phyloP scores from a whole-genome alignment of 1,284 basidiomycete genomes.

The Mycosarcoma maydis region DNA sequence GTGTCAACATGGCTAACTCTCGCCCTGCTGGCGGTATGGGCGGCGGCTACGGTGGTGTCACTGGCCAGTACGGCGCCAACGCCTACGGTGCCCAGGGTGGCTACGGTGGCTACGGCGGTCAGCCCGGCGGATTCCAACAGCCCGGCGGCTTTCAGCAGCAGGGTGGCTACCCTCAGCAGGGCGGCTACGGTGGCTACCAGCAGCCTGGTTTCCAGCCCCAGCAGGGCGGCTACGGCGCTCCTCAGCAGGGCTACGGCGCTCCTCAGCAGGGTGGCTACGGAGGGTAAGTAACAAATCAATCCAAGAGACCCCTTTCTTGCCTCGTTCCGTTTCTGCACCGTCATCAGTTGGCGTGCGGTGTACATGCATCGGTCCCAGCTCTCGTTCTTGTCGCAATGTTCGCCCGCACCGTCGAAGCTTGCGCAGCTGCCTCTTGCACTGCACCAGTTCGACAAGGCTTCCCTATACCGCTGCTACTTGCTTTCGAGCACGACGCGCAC shows the following conservation, averaged over 20 bases:
- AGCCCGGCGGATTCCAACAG: slow-evolving; percentile 52
- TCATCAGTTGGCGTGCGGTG: too few species aligned
- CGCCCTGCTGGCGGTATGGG: slow-evolving; percentile 70
- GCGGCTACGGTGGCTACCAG: slow-evolving; percentile 54
- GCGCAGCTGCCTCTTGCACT: too few species aligned
- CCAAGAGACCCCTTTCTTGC: too few species aligned
- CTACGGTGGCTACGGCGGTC: slow-evolving; percentile 48
- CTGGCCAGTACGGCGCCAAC: slow-evolving; percentile 64
- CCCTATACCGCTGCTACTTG: too few species aligned
- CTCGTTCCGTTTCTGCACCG: background rate
- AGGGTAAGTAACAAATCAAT: slow-evolving; percentile 46
- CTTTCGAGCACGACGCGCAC: background rate
- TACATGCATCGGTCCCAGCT: too few species aligned
- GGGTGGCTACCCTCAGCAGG: slow-evolving; percentile 48
- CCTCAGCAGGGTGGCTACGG: slow-evolving; percentile 55
- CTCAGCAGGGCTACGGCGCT: slow-evolving; percentile 47
- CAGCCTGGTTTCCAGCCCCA: slow-evolving; percentile 53
- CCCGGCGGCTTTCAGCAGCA: slow-evolving; percentile 33
- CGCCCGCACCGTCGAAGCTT: too few species aligned
- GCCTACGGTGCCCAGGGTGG: slow-evolving; percentile 52
- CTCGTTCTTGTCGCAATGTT: too few species aligned
- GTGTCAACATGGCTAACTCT: slow-evolving; percentile 92
- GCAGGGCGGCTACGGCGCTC: slow-evolving; percentile 53
- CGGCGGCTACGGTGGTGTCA: slow-evolving; percentile 61
- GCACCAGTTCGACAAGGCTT: too few species aligned